These are phyloP conservation scores for Grigorovia yakushimaensis DNA, from an alignment of 805 yeast species.

Conservation along the genomic window DNA sequence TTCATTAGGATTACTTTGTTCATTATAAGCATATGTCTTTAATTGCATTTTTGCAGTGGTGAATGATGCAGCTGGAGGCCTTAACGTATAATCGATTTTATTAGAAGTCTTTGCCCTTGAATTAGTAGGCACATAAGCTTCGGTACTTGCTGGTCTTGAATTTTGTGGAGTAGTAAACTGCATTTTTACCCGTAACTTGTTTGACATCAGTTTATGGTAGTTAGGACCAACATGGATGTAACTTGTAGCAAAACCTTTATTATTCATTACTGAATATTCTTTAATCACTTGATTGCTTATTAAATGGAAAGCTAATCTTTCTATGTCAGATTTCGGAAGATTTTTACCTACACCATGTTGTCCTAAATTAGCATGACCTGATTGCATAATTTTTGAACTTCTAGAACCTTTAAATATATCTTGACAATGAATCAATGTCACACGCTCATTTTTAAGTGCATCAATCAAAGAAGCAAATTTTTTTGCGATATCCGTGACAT, in stretches of 20 bases:
- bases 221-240: conserved; percentile 57
- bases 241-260: conserved; percentile 72
- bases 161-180: conserved; percentile 32
- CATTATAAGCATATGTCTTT: conserved; percentile 6
- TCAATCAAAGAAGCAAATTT: conserved; percentile 52
- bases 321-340: conserved; percentile 57
- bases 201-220: conserved; percentile 39
- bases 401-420: conserved; percentile 75
- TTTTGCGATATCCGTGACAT: conserved; percentile 58
- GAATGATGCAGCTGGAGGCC: conserved; percentile 2
- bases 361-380: conserved; percentile 51
- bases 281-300: conserved; percentile 53
- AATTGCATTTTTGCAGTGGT: conserved; percentile 11
- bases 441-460: conserved; percentile 45
- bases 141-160: conserved; percentile 13
- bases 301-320: conserved; percentile 72
- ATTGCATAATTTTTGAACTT: conserved; percentile 46
- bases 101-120: background rate
- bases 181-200: conserved; percentile 39
- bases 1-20: background rate
- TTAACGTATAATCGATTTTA: background rate
- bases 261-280: conserved; percentile 66
- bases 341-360: conserved; percentile 64
- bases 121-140: background rate
- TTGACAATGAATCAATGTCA: conserved; percentile 73